A percentile compares a stretch with the other conserved stretches of the same genome.
Evolutionary conservation across 257 asterid species (phyloP).

Genomic region (Lithospermum erythrorhizon): DNA sequence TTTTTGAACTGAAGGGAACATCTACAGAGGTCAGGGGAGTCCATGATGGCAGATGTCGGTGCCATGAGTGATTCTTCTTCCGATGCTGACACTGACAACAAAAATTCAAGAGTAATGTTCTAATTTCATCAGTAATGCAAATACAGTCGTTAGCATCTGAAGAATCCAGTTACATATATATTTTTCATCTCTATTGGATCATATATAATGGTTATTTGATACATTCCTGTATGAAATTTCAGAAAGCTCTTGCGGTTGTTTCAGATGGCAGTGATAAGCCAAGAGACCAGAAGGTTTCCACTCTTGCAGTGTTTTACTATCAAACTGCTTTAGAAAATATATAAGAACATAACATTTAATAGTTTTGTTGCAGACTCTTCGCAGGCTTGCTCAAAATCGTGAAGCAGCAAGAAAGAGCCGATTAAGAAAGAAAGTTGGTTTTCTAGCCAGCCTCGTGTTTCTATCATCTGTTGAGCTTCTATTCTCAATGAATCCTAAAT

Average conservation of each 20-base stretch:
- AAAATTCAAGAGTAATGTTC: slow-evolving; percentile 46
- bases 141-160: neutral
- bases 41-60: slow-evolving; percentile 71
- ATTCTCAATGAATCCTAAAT: neutral
- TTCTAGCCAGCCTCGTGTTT: slow-evolving; percentile 3
- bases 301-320: slow-evolving; percentile 1
- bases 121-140: neutral
- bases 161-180: neutral
- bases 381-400: slow-evolving; percentile 98
- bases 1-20: slow-evolving; percentile 15
- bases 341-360: slow-evolving; percentile 14
- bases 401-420: slow-evolving; percentile 99
- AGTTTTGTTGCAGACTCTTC: slow-evolving; percentile 43
- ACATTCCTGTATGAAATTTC: slow-evolving; percentile 36
- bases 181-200: neutral
- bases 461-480: slow-evolving; percentile 1
- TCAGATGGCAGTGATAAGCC: slow-evolving; percentile 97
- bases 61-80: slow-evolving; percentile 82
- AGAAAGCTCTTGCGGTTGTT: slow-evolving; percentile 30
- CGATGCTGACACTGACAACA: slow-evolving; percentile 92
- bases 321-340: neutral
- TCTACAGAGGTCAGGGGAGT: slow-evolving; percentile 21
- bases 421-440: slow-evolving; percentile 64
- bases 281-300: slow-evolving; percentile 84
- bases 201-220: neutral